Evolutionary conservation across 2,329 filamentous ascomycete genomes (phyloP), one percentile per base, ranked within the genome.

Genomic region (Fusarium euwallaceae): DNA sequence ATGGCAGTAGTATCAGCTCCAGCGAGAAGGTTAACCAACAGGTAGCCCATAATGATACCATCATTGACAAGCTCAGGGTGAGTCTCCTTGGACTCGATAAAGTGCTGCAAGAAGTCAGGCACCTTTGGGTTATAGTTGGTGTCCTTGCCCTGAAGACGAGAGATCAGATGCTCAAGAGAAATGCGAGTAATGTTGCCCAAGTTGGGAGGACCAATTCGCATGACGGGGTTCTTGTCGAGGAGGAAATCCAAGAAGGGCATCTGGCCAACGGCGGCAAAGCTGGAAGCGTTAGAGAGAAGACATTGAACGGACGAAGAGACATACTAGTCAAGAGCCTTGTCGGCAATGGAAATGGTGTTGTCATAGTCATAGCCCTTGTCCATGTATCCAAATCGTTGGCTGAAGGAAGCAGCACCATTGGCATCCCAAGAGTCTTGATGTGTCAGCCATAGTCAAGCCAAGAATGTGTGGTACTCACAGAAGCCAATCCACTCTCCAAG

Each of bases 371-470:
- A 69, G 10, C 81, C 78, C 5, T 81, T 78, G 45, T 85, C 78
- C 51, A 87, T 78, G 71, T 86, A 87, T 6, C 85, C 84, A 63
- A 86, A 82, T 34, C 80, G 80, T 9, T 81, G 77, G 45, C 83
- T 82, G 51, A 85, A 87, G 22, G 83, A 84, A 24, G 86, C 76
- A 58, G 83, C 81, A 37, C 84, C 84, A 59, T 86, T 82, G 12
- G 85, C 81, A 63, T 87, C 85, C 78, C 84, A 85, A 5, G 82
- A 77, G n/a, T 74, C 70, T 74, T 16, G 17, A 17, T 16, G 4
- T 6, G 16, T 17, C 16, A n/a, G 27, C 0, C 3, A 20, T 22
- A 8, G 20, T 2, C 6, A 17, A 27, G 29, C 6, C 3, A 17
- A 20, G 36, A n/a, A n/a, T 34, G 24, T 12, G n/a, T 11, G 16